Percentiles rank a stretch among this genome's conserved stretches.
Evolutionary conservation across 1,139 yeast genomes (phyloP).

Genomic region (Taphrina betulina): DNA sequence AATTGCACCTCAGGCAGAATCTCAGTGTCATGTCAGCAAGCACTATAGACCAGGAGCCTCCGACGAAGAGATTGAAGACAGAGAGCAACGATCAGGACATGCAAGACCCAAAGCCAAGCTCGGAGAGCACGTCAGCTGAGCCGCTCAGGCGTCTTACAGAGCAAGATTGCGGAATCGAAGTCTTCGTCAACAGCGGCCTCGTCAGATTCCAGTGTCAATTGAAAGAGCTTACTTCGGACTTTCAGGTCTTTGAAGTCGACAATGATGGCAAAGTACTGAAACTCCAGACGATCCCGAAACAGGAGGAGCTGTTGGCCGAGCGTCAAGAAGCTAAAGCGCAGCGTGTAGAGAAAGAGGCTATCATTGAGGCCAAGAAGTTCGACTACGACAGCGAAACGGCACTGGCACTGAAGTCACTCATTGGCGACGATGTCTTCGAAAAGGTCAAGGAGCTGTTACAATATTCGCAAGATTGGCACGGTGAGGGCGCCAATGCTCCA

Average conservation of each 20-base stretch:
- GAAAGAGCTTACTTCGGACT: conserved; percentile 72
- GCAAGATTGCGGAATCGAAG: conserved; percentile 71
- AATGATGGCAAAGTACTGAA: conserved; percentile 10
- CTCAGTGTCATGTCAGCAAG: not conserved
- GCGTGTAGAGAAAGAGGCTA: conserved; percentile 46
- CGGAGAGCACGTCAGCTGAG: too few species aligned
- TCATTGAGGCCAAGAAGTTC: conserved; percentile 32
- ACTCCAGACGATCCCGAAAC: conserved; percentile 57
- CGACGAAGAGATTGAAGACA: not conserved
- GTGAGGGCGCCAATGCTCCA: conserved; percentile 41
- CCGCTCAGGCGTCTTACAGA: conserved; percentile 9
- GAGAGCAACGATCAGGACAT: too few species aligned
- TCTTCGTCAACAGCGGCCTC: conserved; percentile 75
- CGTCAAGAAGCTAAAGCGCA: conserved; percentile 47
- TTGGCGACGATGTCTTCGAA: conserved; percentile 61
- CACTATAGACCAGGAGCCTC: not conserved
- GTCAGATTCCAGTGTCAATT: conserved; percentile 47
- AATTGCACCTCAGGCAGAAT: not conserved
- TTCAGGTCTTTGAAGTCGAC: conserved; percentile 50
- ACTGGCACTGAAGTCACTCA: conserved; percentile 43
- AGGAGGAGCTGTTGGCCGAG: conserved; percentile 46
- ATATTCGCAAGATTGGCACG: conserved; percentile 61
- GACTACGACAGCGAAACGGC: conserved; percentile 42
- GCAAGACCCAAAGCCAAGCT: too few species aligned
- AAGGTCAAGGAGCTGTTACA: conserved; percentile 53